phyloP scores from a whole-genome alignment of 2,329 filamentous ascomycete species.

The Aureobasidium melanogenum region DNA sequence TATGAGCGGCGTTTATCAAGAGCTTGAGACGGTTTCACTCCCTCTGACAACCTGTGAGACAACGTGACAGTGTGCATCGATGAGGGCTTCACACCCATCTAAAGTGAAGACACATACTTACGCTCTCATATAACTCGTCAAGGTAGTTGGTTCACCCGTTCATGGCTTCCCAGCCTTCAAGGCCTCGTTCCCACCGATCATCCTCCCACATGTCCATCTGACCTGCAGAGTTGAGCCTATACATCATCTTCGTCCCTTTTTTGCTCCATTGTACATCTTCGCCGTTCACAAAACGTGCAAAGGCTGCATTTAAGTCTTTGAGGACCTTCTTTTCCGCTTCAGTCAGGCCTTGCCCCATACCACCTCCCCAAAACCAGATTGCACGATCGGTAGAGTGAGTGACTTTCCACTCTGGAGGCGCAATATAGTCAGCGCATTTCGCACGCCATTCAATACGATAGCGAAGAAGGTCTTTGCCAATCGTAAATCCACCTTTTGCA shows the following conservation, averaged over 20 bases:
- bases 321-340: slow-evolving; percentile 37
- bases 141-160: slow-evolving; percentile 16
- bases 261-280: slow-evolving; percentile 34
- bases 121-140: no score
- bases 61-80: no score
- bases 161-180: slow-evolving; percentile 38
- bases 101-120: no score
- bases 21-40: no score
- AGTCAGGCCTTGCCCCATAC: slow-evolving; percentile 28
- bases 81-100: no score
- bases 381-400: slow-evolving; percentile 46
- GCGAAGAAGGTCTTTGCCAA: slow-evolving; percentile 38
- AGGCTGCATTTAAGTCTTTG: slow-evolving; percentile 29
- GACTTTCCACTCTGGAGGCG: slow-evolving; percentile 42
- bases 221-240: slow-evolving; percentile 39
- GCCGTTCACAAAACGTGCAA: slow-evolving; percentile 33
- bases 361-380: slow-evolving; percentile 50
- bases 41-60: no score
- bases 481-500: slow-evolving; percentile 29
- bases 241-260: slow-evolving; percentile 28
- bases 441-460: slow-evolving; percentile 49
- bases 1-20: no score
- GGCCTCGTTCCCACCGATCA: slow-evolving; percentile 36
- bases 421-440: slow-evolving; percentile 33
- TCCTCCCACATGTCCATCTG: slow-evolving; percentile 39